Evolutionary conservation across 78 protist species (phyloP).

Genomic region (Polysphondylium violaceum): DNA sequence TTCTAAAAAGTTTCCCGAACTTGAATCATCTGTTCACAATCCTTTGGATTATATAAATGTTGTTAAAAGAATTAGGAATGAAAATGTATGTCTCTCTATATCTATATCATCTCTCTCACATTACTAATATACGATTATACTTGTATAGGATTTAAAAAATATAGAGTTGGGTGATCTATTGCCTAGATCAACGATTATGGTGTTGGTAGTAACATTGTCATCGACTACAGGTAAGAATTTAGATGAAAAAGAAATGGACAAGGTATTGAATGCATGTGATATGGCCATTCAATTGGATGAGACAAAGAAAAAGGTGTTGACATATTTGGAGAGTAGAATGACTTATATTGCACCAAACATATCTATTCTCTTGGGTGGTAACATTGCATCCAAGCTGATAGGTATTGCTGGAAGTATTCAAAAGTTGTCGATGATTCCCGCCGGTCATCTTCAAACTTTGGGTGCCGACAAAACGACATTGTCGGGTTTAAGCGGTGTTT

Average conservation of each 20-base stretch:
- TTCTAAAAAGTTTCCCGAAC: constrained; percentile 87
- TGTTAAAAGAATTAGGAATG: constrained; percentile 78
- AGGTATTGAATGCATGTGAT: constrained; percentile 76
- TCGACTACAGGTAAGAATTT: constrained; percentile 51
- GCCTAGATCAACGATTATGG: constrained; percentile 75
- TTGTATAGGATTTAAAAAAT: constrained; percentile 40
- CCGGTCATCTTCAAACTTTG: constrained; percentile 82
- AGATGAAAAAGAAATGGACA: constrained; percentile 26
- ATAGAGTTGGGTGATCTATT: constrained; percentile 56
- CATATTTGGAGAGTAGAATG: constrained; percentile 91
- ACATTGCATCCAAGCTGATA: constrained; percentile 89
- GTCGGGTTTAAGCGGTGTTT: constrained; percentile 80
- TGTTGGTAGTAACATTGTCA: constrained; percentile 70
- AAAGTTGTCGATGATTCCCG: constrained; percentile 84
- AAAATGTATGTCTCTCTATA: constrained; percentile 40
- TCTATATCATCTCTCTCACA: not conserved
- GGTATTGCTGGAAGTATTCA: constrained; percentile 90
- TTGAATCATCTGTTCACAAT: constrained; percentile 75
- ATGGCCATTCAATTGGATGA: constrained; percentile 73
- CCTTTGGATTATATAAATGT: constrained; percentile 89
- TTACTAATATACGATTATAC: not conserved
- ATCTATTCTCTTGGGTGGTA: constrained; percentile 81
- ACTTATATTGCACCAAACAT: constrained; percentile 90
- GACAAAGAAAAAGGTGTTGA: constrained; percentile 30
- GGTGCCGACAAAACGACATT: constrained; percentile 74